These are phyloP conservation scores for Penicillium sp. DNA, from an alignment of 2,329 filamentous ascomycete species.

Conservation along the genomic window DNA sequence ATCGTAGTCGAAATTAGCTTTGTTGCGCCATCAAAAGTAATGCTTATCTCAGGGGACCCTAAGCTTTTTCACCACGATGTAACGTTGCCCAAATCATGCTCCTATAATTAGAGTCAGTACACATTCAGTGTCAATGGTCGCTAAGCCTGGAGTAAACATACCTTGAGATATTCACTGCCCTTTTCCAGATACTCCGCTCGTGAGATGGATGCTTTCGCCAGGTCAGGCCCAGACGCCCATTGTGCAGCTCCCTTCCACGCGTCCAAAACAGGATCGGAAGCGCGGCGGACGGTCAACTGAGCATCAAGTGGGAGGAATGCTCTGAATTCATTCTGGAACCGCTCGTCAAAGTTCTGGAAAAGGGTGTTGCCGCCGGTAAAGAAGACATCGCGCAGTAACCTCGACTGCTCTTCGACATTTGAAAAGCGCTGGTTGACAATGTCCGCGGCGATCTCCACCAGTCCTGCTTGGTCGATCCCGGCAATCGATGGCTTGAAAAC, in stretches of 20 bases:
- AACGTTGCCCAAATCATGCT: conserved; percentile 45
- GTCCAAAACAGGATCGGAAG: conserved; percentile 78
- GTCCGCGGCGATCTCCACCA: conserved; percentile 89
- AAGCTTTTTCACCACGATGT: conserved; percentile 31
- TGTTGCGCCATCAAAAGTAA: neutral
- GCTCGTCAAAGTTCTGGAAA: conserved; percentile 84
- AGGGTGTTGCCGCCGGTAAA: conserved; percentile 91
- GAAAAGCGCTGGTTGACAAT: conserved; percentile 83
- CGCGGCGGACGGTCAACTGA: conserved; percentile 72
- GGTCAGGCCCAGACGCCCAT: conserved; percentile 69
- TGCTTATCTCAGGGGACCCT: neutral
- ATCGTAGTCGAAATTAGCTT: neutral
- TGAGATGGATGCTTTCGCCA: conserved; percentile 70
- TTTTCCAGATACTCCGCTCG: conserved; percentile 89
- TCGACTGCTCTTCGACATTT: conserved; percentile 61
- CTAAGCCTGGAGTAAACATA: conserved; percentile 26
- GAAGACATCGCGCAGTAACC: conserved; percentile 85
- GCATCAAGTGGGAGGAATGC: conserved; percentile 73
- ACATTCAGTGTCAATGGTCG: neutral
- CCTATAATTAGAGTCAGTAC: conserved; percentile 27
- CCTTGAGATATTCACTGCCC: conserved; percentile 92
- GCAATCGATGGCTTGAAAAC: conserved; percentile 92
- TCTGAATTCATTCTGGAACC: conserved; percentile 73
- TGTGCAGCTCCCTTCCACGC: conserved; percentile 91
- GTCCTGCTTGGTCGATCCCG: conserved; percentile 88